Base-by-base conservation (phyloP, 495 filamentous ascomycete genomes). In the Penicillium ucsense region DNA sequence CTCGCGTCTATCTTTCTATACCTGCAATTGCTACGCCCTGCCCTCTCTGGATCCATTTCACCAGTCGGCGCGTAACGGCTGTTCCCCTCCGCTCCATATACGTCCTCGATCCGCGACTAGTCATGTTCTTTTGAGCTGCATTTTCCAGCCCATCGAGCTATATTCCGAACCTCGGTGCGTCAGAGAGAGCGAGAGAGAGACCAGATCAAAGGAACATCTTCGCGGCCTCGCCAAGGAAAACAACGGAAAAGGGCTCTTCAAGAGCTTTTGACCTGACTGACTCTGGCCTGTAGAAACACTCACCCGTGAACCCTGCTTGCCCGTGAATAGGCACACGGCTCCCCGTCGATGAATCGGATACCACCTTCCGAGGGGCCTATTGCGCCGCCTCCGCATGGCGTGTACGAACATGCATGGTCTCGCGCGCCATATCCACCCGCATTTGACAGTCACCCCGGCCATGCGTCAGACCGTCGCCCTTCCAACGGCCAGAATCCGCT, bases 381-480 rank as follows among this genome's bases (percentile, higher is more conserved):
- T 53, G 51, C 48, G 38, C 59, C 55, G 20, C 53, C 64, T 5
- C 47, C 57, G 46, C 62, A 64, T 47, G 53, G 51, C 5, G 12
- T 63, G 30, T 68, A 67, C 41, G 67, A 68, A 8, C 57, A 56
- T 33, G 49, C 59, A 44, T 71, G 67, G 65, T 67, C 64, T 31
- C 49, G 48, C 39, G 49, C 53, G 51, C 51, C 52, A 51, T 66
- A 63, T 41, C 55, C 66, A 11, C 52, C 65, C 1, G 29, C 61
- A 7, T 68, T 58, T 49, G 68, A 70, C 39, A 31, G 29, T 30
- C 39, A 41, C 31, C 38, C 38, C 3, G 39, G 35, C 8, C 63
- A 65, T 43, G 47, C 50, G 39, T 50, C 61, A 8, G 66, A 69
- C 29, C 68, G 68, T 10, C 68, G 63, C 12, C 48, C 59, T 4